Conservation (phyloP, 1,139 yeast genomes). For the Eremothecium cymbalariae region DNA sequence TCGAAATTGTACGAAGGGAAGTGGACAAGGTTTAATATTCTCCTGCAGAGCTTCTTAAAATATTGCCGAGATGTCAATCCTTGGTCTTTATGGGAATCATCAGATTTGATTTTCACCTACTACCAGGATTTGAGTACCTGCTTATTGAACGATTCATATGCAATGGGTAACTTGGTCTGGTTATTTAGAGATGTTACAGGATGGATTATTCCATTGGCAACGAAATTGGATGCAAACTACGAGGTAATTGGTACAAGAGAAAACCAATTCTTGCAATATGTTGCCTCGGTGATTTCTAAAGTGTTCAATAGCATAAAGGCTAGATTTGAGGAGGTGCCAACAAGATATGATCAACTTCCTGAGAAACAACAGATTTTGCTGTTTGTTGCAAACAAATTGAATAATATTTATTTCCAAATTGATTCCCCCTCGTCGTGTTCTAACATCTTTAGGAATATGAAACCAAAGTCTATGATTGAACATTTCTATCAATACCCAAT, state of each 20-base stretch:
- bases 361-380: constrained; percentile 26
- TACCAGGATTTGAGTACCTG: constrained; percentile 28
- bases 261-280: constrained; percentile 25
- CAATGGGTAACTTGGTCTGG: constrained; percentile 22
- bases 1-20: constrained; percentile 16
- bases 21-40: constrained; percentile 29
- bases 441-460: constrained; percentile 30
- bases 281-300: constrained; percentile 28
- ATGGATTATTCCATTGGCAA: constrained; percentile 23
- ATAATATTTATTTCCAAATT: constrained; percentile 28
- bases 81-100: constrained; percentile 29
- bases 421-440: constrained; percentile 31
- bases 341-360: constrained; percentile 13
- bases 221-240: constrained; percentile 21
- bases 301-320: constrained; percentile 29
- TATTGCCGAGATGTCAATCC: constrained; percentile 29
- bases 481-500: constrained; percentile 25
- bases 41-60: constrained; percentile 23
- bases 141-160: constrained; percentile 25
- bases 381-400: constrained; percentile 27
- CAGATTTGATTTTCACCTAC: constrained; percentile 26
- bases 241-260: constrained; percentile 17
- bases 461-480: constrained; percentile 26
- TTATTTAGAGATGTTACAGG: constrained; percentile 23
- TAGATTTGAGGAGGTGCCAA: constrained; percentile 13